Base-by-base conservation (phyloP, 306 rosid genomes). In the Begonia peltatifolia region DNA sequence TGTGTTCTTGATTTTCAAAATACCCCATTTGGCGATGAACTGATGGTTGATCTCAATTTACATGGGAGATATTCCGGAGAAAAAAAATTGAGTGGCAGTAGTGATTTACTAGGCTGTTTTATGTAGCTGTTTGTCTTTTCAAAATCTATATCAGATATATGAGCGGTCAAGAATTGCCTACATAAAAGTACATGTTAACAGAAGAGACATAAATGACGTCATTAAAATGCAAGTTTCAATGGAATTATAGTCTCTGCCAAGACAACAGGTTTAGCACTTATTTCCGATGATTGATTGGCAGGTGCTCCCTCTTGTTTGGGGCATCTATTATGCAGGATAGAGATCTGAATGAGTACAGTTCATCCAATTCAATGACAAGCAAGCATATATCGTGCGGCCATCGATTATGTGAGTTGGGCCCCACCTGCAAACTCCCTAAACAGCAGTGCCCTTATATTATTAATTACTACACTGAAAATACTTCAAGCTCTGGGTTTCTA, bases 311-410 rank as follows among this genome's bases (percentile, higher is more conserved):
- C 77, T 57, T 76, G 57, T 70, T 65, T 74, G 95, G 97, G 95
- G 97, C 84, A 78, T 89, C 74, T 82, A 82, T 83, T 77, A 80
- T 90, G 97, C 97, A 90, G 97, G 97, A 82, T 76, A 85, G 79
- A 76, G 97, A 90, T 73, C 67, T 90, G 64, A 80, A 78, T 38
- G 87, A 90, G 77, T 90, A 78, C 77, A 73, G 79, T 65, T 85
- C 97, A 6, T 70, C 95, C 63, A 68, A 64, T 42, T 90, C 97
- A 36, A 76, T 55, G 63, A 72, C 94, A 62, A 83, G 97, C 77
- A 78, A 90, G 73, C 84, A 67, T 58, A 46, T 85, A 50, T 57
- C 83, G 57, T 90, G 97, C 68, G 72, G 87, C 74, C 95, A 85
- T 56, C 74, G 49, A 71, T 70, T 85, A 55, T 90, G 97, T 70